Conservation (phyloP, 202 grass and related monocot species). For the Carex sylvatica region DNA sequence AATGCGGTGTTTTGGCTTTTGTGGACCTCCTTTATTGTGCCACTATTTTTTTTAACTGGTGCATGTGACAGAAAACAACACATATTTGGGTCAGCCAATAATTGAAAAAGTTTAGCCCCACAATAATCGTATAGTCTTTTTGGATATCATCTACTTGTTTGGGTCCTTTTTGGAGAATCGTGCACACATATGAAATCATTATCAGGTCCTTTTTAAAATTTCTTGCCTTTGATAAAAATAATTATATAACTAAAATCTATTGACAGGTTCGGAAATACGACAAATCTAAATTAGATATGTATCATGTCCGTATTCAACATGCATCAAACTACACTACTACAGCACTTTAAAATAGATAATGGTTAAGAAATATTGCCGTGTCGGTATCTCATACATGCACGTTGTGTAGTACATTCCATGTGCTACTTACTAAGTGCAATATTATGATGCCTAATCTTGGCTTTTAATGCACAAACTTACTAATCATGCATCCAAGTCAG, state of each 20-base stretch:
- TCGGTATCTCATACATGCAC: neutral
- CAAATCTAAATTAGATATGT: neutral
- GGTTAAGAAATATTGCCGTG: neutral
- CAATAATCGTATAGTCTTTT: neutral
- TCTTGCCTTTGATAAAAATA: neutral
- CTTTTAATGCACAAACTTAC: neutral
- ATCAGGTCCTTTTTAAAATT: neutral
- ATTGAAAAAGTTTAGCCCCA: conserved; percentile 17
- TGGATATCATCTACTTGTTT: conserved; percentile 10
- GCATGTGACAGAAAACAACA: conserved; percentile 30
- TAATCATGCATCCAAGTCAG: neutral
- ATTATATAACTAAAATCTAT: neutral
- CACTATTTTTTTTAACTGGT: conserved; percentile 15
- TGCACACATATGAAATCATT: conserved; percentile 1
- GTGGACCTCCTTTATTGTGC: neutral
- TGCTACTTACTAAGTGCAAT: neutral
- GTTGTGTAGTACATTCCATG: neutral
- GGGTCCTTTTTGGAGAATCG: neutral
- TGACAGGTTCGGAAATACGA: neutral
- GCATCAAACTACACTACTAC: neutral
- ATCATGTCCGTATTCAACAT: neutral
- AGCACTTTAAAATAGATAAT: neutral
- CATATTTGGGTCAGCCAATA: conserved; percentile 24
- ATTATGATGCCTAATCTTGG: neutral
- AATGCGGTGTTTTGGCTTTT: neutral